A percentile compares a stretch with the other conserved stretches of the same genome.
Conservation (phyloP, 441 rosid genomes). For the Melastoma candidum region DNA sequence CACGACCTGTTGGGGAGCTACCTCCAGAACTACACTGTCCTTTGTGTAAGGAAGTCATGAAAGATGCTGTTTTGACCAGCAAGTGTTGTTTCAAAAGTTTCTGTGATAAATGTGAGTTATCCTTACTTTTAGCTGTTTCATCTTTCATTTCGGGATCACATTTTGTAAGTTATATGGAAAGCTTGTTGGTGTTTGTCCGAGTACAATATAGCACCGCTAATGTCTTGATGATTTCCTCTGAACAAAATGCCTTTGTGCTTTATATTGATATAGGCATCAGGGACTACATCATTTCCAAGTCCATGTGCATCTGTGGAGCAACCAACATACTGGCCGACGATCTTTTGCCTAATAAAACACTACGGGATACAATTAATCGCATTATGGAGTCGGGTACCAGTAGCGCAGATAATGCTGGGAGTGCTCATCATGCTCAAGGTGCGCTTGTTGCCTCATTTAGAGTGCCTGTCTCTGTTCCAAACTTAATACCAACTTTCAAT, state of each 20-base stretch:
- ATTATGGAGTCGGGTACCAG: slow-evolving; percentile 91
- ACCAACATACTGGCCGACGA: slow-evolving; percentile 86
- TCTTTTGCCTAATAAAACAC: slow-evolving; percentile 93
- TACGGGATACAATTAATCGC: slow-evolving; percentile 91
- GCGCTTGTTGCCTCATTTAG: slow-evolving; percentile 8
- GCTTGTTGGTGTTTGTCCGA: too few species aligned
- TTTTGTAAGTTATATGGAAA: too few species aligned
- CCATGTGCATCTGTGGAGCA: slow-evolving; percentile 86
- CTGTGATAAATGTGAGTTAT: slow-evolving; percentile 69
- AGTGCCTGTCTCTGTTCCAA: neutral
- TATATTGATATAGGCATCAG: slow-evolving; percentile 61
- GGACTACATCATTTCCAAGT: slow-evolving; percentile 69
- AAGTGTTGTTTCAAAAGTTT: slow-evolving; percentile 89
- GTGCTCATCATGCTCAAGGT: slow-evolving; percentile 89
- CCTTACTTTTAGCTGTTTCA: neutral
- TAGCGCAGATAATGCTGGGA: slow-evolving; percentile 85
- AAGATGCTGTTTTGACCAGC: slow-evolving; percentile 94
- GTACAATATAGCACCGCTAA: neutral
- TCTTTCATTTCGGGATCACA: neutral
- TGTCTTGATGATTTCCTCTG: neutral
- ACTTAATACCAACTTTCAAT: neutral
- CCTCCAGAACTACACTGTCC: slow-evolving; percentile 97
- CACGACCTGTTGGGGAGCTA: slow-evolving; percentile 85
- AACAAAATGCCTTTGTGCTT: slow-evolving; percentile 8
- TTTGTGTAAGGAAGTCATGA: slow-evolving; percentile 98